These are phyloP conservation scores for Aulographum hederae DNA, from an alignment of 2,329 filamentous ascomycete genomes.

Conservation along the genomic window DNA sequence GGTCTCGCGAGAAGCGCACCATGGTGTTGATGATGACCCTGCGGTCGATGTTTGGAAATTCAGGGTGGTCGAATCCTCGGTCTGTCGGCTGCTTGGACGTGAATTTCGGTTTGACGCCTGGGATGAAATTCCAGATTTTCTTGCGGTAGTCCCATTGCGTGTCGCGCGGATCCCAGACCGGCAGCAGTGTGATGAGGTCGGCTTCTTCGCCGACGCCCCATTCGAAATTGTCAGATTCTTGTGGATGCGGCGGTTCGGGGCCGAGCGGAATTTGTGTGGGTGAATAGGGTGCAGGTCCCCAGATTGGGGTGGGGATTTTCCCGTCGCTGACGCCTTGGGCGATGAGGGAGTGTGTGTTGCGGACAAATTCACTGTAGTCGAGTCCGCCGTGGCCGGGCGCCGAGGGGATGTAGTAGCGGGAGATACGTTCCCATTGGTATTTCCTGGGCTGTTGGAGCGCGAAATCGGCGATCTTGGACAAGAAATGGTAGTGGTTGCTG, in stretches of 20 bases:
- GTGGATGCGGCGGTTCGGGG: slow-evolving; percentile 48
- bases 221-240: slow-evolving; percentile 61
- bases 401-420: slow-evolving; percentile 35
- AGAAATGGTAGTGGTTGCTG: slow-evolving; percentile 66
- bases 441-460: slow-evolving; percentile 36
- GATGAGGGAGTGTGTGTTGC: slow-evolving; percentile 22
- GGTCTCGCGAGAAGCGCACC: slow-evolving; percentile 60
- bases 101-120: slow-evolving; percentile 54
- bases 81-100: slow-evolving; percentile 50
- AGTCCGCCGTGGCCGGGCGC: slow-evolving; percentile 22
- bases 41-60: slow-evolving; percentile 37
- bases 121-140: slow-evolving; percentile 31
- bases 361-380: slow-evolving; percentile 26
- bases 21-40: slow-evolving; percentile 81
- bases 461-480: slow-evolving; percentile 42
- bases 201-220: slow-evolving; percentile 88
- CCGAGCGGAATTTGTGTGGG: slow-evolving; percentile 63
- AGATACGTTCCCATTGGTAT: slow-evolving; percentile 39
- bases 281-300: slow-evolving; percentile 62
- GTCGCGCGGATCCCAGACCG: slow-evolving; percentile 74
- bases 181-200: slow-evolving; percentile 80
- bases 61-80: slow-evolving; percentile 32
- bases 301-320: slow-evolving; percentile 43
- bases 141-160: slow-evolving; percentile 53
- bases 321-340: slow-evolving; percentile 18